Base-by-base conservation (phyloP, 768 basidiomycete species). In the Rhizopogon salebrosus region DNA sequence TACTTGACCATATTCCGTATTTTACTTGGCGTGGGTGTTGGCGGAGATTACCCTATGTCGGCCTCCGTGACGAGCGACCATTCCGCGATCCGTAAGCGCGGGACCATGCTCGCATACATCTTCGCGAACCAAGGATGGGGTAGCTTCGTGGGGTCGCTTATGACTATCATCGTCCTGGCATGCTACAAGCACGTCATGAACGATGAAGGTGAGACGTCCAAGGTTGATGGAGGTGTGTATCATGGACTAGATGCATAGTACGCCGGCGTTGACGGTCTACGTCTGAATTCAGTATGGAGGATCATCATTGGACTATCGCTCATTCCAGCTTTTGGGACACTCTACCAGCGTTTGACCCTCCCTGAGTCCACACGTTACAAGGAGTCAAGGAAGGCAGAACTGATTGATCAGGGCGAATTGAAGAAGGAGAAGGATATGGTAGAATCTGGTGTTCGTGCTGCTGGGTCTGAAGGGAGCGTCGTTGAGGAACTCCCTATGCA, bases 121-220 rank as follows among this genome's bases (percentile, higher is more conserved):
- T 89, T 89, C 59, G 75, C 85, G 0, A 85, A 84, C 64, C 84
- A 89, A 65, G 89, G 88, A 10, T 89, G 87, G 86, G 88, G 89
- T 26, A 81, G 75, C 38, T 75, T 91, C 51, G 61, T 81, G 34
- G 89, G 85, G 7, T 75, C 76, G 42, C 63, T 90, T 54, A 75
- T 75, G 22, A 82, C 81, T 5, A 78, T 89, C 61, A 71, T 89
- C 57, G 80, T 87, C 18, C 72, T 90, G 27, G 71, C 76, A 2
- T 77, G 75, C 37, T 90, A 87, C 70, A 83, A 80, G 60, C 66
- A 72, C 54, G 76, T 76, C 8, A 87, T 90, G 77, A 75, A 87
- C 38, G 77, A 68, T 37, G 68, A 79, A 51, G 75, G 76, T 7
- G 69, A 86, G 62, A 79, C 75, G 3, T 77, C 75, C 54, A 86